A percentile compares a stretch with the other conserved stretches of the same genome.
These are phyloP conservation scores for Mycena haematopus DNA, from an alignment of 768 basidiomycete species.

Conservation along the genomic window DNA sequence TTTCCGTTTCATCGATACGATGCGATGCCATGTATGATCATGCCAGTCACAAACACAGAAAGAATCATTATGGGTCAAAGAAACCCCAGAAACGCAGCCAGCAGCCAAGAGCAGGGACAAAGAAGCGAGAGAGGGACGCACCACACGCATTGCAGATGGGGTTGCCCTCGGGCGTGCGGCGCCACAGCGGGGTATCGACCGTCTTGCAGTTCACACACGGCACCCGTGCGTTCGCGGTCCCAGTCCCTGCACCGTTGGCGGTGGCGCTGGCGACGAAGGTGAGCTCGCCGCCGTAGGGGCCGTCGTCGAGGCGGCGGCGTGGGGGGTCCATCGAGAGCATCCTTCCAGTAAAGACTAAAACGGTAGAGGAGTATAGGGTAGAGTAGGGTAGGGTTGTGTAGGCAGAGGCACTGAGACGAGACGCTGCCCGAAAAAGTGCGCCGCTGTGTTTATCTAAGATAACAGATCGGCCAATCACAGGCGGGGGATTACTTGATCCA, in stretches of 20 bases:
- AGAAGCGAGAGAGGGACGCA: constrained; percentile 53
- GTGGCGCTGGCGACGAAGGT: not conserved
- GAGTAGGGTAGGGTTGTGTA: not conserved
- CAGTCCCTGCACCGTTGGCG: not conserved
- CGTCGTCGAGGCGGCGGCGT: not conserved
- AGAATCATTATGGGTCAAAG: too few relatives aligned
- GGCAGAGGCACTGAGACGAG: not conserved
- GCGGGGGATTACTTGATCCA: not conserved
- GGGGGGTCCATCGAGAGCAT: not conserved
- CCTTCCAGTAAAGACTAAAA: not conserved
- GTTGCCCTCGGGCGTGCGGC: constrained; percentile 81
- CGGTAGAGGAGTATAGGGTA: not conserved
- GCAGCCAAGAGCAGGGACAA: not conserved
- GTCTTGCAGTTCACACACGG: constrained; percentile 80
- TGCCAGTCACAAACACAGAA: too few relatives aligned
- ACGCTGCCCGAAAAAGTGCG: not conserved
- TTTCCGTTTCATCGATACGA: not conserved
- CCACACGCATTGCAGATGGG: constrained; percentile 91
- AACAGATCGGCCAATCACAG: not conserved
- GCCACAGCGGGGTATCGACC: constrained; percentile 83
- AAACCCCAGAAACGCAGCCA: not conserved
- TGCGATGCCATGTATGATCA: too few relatives aligned
- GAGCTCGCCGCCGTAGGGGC: not conserved
- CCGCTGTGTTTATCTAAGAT: not conserved
- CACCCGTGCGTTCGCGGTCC: constrained; percentile 40